A percentile compares a stretch with the other conserved stretches of the same genome.
Conservation (phyloP, 371 early-diverging fungal species). For the Basidiobolus meristosporus region DNA sequence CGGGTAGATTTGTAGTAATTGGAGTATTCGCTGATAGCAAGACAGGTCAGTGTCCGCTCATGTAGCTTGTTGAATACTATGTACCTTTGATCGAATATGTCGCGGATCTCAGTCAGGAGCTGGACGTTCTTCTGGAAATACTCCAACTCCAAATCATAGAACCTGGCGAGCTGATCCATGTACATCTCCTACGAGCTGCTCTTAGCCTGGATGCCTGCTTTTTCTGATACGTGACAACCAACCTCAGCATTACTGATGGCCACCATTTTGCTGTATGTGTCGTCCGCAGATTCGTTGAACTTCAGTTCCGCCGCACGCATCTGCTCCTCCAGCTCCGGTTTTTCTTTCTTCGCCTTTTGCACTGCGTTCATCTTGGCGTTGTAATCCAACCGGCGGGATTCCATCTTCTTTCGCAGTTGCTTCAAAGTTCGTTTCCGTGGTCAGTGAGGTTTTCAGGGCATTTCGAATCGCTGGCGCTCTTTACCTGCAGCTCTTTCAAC, state of each 20-base stretch:
- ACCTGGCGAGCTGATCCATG: slow-evolving; percentile 13
- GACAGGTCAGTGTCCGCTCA: no score
- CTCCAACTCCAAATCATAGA: slow-evolving; percentile 23
- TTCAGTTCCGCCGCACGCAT: slow-evolving; percentile 70
- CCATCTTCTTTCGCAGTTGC: slow-evolving; percentile 50
- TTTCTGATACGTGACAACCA: no score
- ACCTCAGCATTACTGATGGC: slow-evolving; percentile 47
- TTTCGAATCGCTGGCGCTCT: neutral
- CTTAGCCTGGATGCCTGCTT: no score
- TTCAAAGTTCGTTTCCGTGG: no score
- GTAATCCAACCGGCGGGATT: slow-evolving; percentile 74
- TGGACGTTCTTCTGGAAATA: slow-evolving; percentile 17
- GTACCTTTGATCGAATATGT: neutral
- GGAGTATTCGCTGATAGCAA: no score
- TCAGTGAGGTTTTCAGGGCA: neutral
- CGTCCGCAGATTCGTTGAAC: slow-evolving; percentile 73
- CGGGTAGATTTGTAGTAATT: no score
- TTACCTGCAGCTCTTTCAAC: slow-evolving; percentile 12
- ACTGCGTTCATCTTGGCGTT: slow-evolving; percentile 76
- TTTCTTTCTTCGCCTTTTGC: slow-evolving; percentile 77
- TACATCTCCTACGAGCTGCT: slow-evolving; percentile 9
- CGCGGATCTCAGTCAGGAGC: slow-evolving; percentile 14
- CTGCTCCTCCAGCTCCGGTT: slow-evolving; percentile 77
- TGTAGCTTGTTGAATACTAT: no score
- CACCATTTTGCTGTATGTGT: slow-evolving; percentile 40